Evolutionary conservation across 257 asterid species (phyloP).

Genomic region (Handroanthus guayacan): DNA sequence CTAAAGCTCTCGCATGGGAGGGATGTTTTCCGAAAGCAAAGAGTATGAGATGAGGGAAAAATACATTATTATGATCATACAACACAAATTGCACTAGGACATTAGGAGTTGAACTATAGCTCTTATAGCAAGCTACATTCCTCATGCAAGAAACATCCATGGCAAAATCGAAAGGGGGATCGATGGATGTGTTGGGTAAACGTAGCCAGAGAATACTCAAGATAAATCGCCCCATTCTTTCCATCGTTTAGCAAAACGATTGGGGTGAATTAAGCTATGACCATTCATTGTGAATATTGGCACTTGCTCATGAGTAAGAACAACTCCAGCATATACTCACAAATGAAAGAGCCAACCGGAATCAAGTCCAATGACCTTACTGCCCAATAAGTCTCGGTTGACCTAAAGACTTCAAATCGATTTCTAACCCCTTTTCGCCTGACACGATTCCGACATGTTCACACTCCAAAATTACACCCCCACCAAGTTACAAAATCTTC

Average conservation of each 20-base stretch:
- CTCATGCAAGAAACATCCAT: constrained; percentile 91
- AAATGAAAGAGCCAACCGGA: constrained; percentile 89
- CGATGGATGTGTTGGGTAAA: constrained; percentile 63
- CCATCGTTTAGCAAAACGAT: constrained; percentile 82
- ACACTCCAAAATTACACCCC: constrained; percentile 68
- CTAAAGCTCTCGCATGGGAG: constrained; percentile 88
- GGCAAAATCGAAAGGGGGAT: constrained; percentile 86
- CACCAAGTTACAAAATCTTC: no score
- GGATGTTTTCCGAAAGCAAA: constrained; percentile 89
- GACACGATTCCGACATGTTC: constrained; percentile 91
- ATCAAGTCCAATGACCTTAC: constrained; percentile 88
- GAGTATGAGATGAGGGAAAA: constrained; percentile 89
- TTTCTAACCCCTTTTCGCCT: constrained; percentile 75
- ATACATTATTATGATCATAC: constrained; percentile 73
- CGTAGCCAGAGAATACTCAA: constrained; percentile 60
- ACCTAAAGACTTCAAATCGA: constrained; percentile 84
- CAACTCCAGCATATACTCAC: constrained; percentile 91
- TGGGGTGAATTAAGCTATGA: constrained; percentile 75
- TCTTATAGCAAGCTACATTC: constrained; percentile 84
- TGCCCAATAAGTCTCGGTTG: constrained; percentile 94
- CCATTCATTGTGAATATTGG: constrained; percentile 84
- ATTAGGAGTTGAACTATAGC: constrained; percentile 82
- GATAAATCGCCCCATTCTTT: constrained; percentile 87
- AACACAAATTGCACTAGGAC: constrained; percentile 82
- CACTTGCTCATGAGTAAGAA: constrained; percentile 82